Evolutionary conservation across 306 rosid species (phyloP), one percentile per base, ranked within the genome.

Genomic region (Dryas drummondii): DNA sequence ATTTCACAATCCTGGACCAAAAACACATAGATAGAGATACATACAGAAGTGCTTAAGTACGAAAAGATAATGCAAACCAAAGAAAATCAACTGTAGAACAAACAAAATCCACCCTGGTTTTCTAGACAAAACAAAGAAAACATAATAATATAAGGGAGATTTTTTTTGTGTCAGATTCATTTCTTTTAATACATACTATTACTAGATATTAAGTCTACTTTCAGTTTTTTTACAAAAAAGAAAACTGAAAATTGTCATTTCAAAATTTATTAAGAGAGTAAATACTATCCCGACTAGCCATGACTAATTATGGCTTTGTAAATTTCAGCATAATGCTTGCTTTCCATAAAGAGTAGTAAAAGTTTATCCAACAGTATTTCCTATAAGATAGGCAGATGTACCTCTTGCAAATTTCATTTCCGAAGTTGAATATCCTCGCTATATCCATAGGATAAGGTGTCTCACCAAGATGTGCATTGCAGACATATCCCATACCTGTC

Each of bases 401-500:
- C 98, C 98, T 90, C 80, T 85, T 81, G 85, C 92, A 87, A 77
- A 90, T 85, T 74, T 90, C 97, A 51, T 81, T 81, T 22, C 88
- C 85, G 5, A 94, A 86, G 84, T 94, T 94, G 86, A 90, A 94
- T 79, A 94, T 90, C 83, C 90, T 86, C 37, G 89, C 96, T 72
- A 91, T 87, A 75, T 91, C 97, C 84, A 94, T 87, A 60, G 93
- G 64, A 82, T 81, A 83, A 11, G 98, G 98, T 19, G 88, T 55
- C 58, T 66, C 72, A 58, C 98, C 97, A 73, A 74, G 75, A 80
- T 91, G 88, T 32, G 93, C 78, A 74, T 82, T 86, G 86, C 98
- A 94, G 45, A 91, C 90, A 79, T 77, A 83, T 52, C 98, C 96
- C 0, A 86, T 77, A 68, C 98, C 98, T 90, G 89, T 82, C 52